A percentile compares a stretch with the other conserved stretches of the same genome.
phyloP scores from a whole-genome alignment of 352 stramenopile species.

The Phytophthora brassicae region DNA sequence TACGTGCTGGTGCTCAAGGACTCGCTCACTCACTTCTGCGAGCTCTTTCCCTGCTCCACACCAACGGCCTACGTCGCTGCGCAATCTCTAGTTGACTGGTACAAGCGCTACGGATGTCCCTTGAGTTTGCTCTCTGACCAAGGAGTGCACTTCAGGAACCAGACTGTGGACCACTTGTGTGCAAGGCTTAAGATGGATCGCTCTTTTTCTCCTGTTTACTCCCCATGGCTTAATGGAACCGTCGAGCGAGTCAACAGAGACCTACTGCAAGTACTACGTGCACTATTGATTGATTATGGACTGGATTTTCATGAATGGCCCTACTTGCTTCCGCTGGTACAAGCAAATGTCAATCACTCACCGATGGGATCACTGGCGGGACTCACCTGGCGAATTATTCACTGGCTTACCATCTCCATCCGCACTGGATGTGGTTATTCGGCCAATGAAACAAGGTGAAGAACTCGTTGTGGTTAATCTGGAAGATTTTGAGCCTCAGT shows the following conservation, averaged over 20 bases:
- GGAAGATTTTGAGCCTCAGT: neutral
- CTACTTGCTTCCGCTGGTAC: neutral
- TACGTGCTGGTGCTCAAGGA: too few relatives aligned
- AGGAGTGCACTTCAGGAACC: neutral
- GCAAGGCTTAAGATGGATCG: conserved; percentile 1
- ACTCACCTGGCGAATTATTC: neutral
- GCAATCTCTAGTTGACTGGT: neutral
- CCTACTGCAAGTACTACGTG: conserved; percentile 6
- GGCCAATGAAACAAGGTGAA: neutral
- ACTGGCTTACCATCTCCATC: neutral
- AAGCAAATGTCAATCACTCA: neutral
- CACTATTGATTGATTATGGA: conserved; percentile 4
- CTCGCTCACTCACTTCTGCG: conserved; percentile 4
- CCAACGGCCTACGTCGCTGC: neutral
- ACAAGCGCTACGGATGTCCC: neutral
- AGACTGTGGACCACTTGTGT: neutral
- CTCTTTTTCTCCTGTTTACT: conserved; percentile 6
- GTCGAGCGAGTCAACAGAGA: conserved; percentile 9
- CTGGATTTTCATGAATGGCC: neutral
- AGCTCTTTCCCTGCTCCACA: conserved; percentile 1
- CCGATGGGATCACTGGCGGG: neutral
- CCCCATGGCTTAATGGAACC: neutral
- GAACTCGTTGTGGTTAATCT: neutral
- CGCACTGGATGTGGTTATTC: neutral
- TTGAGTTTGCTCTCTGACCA: neutral